Conservation (phyloP, 2,329 filamentous ascomycete genomes). For the Fusarium dlaminii region DNA sequence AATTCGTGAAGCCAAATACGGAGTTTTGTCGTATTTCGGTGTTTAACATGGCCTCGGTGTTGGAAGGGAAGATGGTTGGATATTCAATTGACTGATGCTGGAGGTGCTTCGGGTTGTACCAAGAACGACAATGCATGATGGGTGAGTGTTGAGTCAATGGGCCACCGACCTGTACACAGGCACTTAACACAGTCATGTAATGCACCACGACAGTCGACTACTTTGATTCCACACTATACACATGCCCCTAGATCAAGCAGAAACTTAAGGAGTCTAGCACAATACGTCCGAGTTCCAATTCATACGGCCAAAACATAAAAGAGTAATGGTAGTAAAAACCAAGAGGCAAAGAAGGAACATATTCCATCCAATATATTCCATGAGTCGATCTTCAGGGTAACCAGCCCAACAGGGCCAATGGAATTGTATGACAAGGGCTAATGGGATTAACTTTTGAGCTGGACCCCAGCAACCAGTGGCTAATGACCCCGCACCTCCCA, state of each 20-base stretch:
- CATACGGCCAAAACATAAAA: not conserved
- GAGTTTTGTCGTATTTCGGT: constrained; percentile 32
- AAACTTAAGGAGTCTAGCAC: too few species aligned
- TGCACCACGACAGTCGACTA: not conserved
- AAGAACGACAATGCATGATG: not conserved
- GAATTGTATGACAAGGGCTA: not conserved
- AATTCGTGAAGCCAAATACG: constrained; percentile 20
- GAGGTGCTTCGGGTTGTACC: constrained; percentile 15
- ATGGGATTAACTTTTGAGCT: constrained; percentile 16
- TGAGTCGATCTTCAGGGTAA: constrained; percentile 25
- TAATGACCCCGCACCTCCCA: constrained; percentile 41
- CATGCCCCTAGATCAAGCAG: too few species aligned
- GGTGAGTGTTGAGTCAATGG: not conserved
- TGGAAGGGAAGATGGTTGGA: not conserved
- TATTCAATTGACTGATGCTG: not conserved
- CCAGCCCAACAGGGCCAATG: not conserved
- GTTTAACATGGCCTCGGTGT: not conserved
- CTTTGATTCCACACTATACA: not conserved
- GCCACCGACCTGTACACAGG: not conserved
- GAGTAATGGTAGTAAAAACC: not conserved
- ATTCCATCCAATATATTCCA: not conserved
- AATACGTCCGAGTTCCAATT: not conserved
- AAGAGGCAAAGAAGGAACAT: constrained; percentile 5
- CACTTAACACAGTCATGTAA: not conserved
- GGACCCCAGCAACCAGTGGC: constrained; percentile 2